These are phyloP conservation scores for Coelastrella sp. DNA, from an alignment of 139 green algal genomes.

Conservation along the genomic window DNA sequence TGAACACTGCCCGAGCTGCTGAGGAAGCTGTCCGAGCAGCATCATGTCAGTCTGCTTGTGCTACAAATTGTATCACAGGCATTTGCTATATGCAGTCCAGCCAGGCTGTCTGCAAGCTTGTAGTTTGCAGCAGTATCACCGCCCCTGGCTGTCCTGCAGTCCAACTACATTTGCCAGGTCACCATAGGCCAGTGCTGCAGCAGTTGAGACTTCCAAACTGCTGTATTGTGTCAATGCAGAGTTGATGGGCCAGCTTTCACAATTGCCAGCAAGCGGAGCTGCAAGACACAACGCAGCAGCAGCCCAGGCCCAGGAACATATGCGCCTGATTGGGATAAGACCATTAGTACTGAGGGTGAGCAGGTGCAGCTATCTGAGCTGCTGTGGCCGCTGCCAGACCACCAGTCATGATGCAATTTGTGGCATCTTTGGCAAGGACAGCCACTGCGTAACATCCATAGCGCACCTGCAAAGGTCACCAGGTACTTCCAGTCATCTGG, in stretches of 20 bases:
- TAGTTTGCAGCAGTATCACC: too few relatives aligned
- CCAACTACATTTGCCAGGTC: not conserved
- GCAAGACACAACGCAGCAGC: not conserved
- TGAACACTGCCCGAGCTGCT: not conserved
- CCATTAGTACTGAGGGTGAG: not conserved
- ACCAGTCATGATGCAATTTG: not conserved
- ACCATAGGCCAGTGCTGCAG: too few relatives aligned
- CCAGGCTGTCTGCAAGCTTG: too few relatives aligned
- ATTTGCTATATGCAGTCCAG: too few relatives aligned
- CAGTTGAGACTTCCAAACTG: not conserved
- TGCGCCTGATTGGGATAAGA: conserved; percentile 4
- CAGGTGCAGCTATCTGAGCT: not conserved
- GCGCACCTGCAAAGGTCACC: too few relatives aligned
- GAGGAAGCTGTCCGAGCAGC: not conserved
- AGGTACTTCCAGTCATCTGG: too few relatives aligned
- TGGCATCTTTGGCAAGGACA: too few relatives aligned
- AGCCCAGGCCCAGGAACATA: conserved; percentile 28
- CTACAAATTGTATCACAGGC: not conserved
- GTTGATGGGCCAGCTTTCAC: conserved; percentile 24
- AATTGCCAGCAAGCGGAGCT: not conserved
- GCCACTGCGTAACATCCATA: too few relatives aligned
- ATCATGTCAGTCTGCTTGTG: not conserved
- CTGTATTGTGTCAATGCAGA: conserved; percentile 8
- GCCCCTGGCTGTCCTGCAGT: not conserved
- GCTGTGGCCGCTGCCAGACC: not conserved